Conservation (phyloP, 2,329 filamentous ascomycete species). For the Tolypocladium album region DNA sequence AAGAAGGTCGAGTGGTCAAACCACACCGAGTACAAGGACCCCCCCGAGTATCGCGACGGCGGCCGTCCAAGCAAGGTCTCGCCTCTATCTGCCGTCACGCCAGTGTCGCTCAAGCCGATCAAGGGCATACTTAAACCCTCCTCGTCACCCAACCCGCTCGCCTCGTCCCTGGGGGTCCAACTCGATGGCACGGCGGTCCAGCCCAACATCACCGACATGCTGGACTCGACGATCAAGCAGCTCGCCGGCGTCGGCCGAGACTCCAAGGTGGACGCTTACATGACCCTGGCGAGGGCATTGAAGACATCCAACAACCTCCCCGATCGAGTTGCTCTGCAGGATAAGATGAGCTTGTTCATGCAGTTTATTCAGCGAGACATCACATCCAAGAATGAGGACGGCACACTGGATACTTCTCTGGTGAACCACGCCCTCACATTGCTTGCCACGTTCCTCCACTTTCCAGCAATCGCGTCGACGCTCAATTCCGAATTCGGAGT, state of each 20-base stretch:
- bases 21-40: conserved; percentile 45
- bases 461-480: conserved; percentile 56
- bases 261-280: conserved; percentile 76
- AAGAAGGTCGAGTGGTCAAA: conserved; percentile 50
- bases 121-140: conserved; percentile 72
- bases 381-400: conserved; percentile 44
- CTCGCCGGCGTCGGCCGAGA: conserved; percentile 64
- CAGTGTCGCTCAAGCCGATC: conserved; percentile 32
- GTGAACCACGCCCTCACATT: conserved; percentile 69
- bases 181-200: conserved; percentile 23
- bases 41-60: conserved; percentile 32
- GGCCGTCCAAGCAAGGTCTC: conserved; percentile 26
- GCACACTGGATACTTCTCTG: conserved; percentile 55
- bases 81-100: conserved; percentile 27
- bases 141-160: conserved; percentile 34
- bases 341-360: conserved; percentile 66
- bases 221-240: conserved; percentile 76
- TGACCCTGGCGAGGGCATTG: conserved; percentile 63
- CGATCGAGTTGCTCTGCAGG: conserved; percentile 58
- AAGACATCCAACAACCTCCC: conserved; percentile 76
- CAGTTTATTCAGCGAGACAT: conserved; percentile 82
- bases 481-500: conserved; percentile 69
- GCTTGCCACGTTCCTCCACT: conserved; percentile 65
- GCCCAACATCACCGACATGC: conserved; percentile 62
- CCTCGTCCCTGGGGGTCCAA: conserved; percentile 28